Evolutionary conservation across 31 red algal species (phyloP).

Genomic region (Asparagopsis taxiformis): DNA sequence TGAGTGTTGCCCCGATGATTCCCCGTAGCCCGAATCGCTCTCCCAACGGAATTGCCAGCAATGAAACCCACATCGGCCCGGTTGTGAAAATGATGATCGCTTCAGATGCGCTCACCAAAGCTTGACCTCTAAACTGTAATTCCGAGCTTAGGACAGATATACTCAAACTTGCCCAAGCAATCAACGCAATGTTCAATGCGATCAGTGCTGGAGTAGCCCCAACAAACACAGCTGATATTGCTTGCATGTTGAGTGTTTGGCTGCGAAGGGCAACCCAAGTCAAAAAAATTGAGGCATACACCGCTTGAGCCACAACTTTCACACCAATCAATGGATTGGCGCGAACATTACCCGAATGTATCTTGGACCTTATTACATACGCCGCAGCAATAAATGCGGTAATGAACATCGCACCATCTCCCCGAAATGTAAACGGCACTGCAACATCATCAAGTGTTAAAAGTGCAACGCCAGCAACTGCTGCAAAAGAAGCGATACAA

Average conservation of each 20-base stretch:
- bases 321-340: conserved; percentile 38
- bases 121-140: conserved; percentile 69
- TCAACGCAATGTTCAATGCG: conserved; percentile 25
- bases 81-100: conserved; percentile 74
- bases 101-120: conserved; percentile 55
- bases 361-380: conserved; percentile 57
- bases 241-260: not conserved
- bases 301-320: conserved; percentile 50
- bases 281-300: conserved; percentile 47
- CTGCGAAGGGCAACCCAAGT: not conserved
- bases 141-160: conserved; percentile 35
- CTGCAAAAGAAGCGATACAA: conserved; percentile 36
- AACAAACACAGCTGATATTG: conserved; percentile 2
- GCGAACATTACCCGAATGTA: conserved; percentile 19
- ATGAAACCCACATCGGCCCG: conserved; percentile 69
- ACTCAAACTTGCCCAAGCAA: conserved; percentile 61
- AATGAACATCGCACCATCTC: conserved; percentile 55
- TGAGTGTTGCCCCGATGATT: conserved; percentile 52
- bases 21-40: conserved; percentile 63
- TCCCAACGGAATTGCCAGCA: conserved; percentile 56
- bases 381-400: conserved; percentile 35
- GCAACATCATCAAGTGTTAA: conserved; percentile 50
- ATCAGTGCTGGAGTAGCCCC: conserved; percentile 51
- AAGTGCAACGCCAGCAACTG: conserved; percentile 54
- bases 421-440: conserved; percentile 12